A percentile compares a stretch with the other conserved stretches of the same genome.
Evolutionary conservation across 352 stramenopile genomes (phyloP).

Genomic region (Lagenidium giganteum): DNA sequence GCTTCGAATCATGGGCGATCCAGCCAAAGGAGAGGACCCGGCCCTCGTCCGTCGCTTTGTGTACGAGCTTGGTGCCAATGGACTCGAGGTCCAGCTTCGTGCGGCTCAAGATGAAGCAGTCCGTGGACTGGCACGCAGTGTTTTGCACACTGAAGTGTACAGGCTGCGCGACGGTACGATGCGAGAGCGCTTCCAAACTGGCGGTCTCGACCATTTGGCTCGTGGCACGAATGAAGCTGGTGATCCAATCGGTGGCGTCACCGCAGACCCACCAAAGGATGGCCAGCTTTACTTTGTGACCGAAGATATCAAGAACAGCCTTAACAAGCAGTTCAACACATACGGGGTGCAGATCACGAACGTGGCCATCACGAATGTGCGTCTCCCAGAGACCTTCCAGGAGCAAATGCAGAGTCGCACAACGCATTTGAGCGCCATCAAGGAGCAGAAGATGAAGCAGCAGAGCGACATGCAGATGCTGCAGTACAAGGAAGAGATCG

Average conservation of each 20-base stretch:
- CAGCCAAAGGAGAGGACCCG: conserved; percentile 75
- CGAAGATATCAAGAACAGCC: conserved; percentile 54
- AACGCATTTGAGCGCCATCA: conserved; percentile 57
- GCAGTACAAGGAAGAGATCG: conserved; percentile 49
- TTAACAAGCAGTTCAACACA: conserved; percentile 70
- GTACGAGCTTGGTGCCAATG: conserved; percentile 80
- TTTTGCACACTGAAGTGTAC: conserved; percentile 88
- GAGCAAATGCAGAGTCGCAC: conserved; percentile 66
- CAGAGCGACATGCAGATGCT: conserved; percentile 74
- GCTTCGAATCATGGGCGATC: conserved; percentile 86
- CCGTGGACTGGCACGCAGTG: conserved; percentile 69
- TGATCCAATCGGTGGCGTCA: conserved; percentile 8
- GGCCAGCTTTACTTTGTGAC: conserved; percentile 41
- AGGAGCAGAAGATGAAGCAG: conserved; percentile 78
- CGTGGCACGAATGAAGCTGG: conserved; percentile 11
- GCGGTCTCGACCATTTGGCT: conserved; percentile 22
- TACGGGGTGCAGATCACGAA: conserved; percentile 70
- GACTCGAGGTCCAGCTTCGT: conserved; percentile 80
- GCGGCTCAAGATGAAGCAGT: conserved; percentile 82
- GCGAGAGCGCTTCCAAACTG: conserved; percentile 58
- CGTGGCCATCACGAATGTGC: conserved; percentile 65
- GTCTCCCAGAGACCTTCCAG: conserved; percentile 51
- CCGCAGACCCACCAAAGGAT: conserved; percentile 6
- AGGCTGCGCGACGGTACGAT: conserved; percentile 70
- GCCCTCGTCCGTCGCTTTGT: conserved; percentile 84